Evolutionary conservation across 208 protist species (phyloP).

Genomic region (Tetramitus jugosus): DNA sequence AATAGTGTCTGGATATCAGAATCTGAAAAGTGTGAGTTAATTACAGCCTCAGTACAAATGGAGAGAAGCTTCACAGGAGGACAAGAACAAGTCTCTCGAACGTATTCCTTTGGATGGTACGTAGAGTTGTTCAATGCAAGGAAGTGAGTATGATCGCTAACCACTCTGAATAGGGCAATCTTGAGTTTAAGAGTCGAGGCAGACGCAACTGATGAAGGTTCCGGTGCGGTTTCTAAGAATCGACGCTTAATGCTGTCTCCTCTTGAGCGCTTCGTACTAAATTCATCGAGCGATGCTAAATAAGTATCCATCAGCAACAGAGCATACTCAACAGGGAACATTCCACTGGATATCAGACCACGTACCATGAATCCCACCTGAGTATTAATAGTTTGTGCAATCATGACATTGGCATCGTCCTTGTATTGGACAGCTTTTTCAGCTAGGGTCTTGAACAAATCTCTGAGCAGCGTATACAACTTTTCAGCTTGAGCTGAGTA

Average conservation of each 20-base stretch:
- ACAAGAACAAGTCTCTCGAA: background rate
- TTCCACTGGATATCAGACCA: slow-evolving; percentile 19
- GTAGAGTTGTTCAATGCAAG: background rate
- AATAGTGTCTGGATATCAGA: background rate
- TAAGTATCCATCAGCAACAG: too few relatives aligned
- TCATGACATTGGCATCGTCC: background rate
- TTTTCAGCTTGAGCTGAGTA: too few relatives aligned
- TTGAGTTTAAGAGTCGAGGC: background rate
- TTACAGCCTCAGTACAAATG: background rate
- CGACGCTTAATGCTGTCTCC: too few relatives aligned
- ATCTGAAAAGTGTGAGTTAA: background rate
- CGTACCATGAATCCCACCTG: background rate
- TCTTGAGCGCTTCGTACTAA: too few relatives aligned
- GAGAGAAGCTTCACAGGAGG: background rate
- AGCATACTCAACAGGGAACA: too few relatives aligned
- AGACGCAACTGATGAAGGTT: too few relatives aligned
- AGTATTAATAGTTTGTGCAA: background rate
- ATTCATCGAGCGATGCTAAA: too few relatives aligned
- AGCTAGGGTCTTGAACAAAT: background rate
- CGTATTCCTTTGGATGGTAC: slow-evolving; percentile 2
- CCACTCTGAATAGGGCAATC: background rate
- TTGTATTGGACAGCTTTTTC: slow-evolving; percentile 15
- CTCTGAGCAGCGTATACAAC: background rate
- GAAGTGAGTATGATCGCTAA: background rate
- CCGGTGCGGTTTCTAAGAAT: too few relatives aligned